These are phyloP conservation scores for Hypoxylon lienhwacheense DNA, from an alignment of 495 filamentous ascomycete genomes.

Conservation along the genomic window DNA sequence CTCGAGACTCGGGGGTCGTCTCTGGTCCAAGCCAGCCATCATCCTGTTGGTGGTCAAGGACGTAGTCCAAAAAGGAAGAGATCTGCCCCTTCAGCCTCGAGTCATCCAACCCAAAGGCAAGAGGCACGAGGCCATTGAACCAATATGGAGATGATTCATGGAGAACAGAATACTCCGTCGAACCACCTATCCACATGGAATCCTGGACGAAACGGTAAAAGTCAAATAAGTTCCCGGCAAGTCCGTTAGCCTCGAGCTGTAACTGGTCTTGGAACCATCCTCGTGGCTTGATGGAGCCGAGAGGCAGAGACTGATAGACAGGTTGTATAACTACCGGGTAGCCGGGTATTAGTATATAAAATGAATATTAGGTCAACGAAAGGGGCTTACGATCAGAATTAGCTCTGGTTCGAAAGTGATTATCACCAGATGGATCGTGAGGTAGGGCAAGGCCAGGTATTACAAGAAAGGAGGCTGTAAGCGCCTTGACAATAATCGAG, in stretches of 20 bases:
- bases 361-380: neutral
- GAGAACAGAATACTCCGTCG: constrained; percentile 59
- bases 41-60: constrained; percentile 54
- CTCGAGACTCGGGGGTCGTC: constrained; percentile 45
- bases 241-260: constrained; percentile 53
- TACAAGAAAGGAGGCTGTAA: constrained; percentile 15
- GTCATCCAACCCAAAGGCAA: constrained; percentile 62
- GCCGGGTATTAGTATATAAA: constrained; percentile 3
- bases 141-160: constrained; percentile 67
- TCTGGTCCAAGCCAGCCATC: constrained; percentile 69
- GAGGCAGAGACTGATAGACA: constrained; percentile 50
- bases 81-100: constrained; percentile 58
- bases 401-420: constrained; percentile 5
- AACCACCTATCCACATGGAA: constrained; percentile 59
- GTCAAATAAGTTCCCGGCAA: constrained; percentile 61
- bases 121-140: constrained; percentile 66
- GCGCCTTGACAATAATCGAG: constrained; percentile 22
- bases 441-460: constrained; percentile 12
- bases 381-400: constrained; percentile 16
- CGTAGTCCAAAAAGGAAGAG: constrained; percentile 49
- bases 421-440: neutral
- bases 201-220: constrained; percentile 62
- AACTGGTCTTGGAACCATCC: constrained; percentile 66
- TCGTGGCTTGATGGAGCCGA: constrained; percentile 59
- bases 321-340: constrained; percentile 39